A percentile compares a stretch with the other conserved stretches of the same genome.
Evolutionary conservation across 306 rosid species (phyloP).

Genomic region (Quercus berberidifolia): DNA sequence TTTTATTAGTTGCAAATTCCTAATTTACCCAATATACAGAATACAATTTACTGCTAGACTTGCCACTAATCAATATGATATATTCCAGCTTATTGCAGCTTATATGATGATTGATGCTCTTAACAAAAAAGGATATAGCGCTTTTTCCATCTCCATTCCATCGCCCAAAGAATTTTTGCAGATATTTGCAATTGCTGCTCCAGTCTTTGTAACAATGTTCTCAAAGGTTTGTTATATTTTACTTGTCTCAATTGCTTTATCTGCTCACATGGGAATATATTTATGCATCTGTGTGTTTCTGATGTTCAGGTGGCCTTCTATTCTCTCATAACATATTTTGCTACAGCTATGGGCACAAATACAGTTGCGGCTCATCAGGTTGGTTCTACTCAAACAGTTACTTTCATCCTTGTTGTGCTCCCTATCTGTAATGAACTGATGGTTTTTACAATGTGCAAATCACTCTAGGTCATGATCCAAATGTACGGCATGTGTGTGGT

Average conservation of each 20-base stretch:
- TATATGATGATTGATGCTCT: slow-evolving; percentile 62
- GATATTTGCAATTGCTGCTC: slow-evolving; percentile 58
- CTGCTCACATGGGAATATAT: not conserved
- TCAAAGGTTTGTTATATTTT: slow-evolving; percentile 57
- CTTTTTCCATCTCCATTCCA: slow-evolving; percentile 51
- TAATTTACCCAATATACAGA: not conserved
- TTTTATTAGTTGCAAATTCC: not conserved
- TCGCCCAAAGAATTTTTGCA: slow-evolving; percentile 40
- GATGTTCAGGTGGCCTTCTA: slow-evolving; percentile 40
- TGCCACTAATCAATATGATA: not conserved
- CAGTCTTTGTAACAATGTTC: slow-evolving; percentile 60
- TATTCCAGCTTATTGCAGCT: slow-evolving; percentile 59
- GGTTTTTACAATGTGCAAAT: not conserved
- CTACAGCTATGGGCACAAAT: slow-evolving; percentile 34
- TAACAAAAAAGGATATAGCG: slow-evolving; percentile 58
- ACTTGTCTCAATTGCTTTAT: not conserved
- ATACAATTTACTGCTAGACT: not conserved
- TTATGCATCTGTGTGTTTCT: not conserved
- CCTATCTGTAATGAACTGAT: not conserved
- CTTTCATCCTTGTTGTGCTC: not conserved
- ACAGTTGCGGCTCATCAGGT: slow-evolving; percentile 45
- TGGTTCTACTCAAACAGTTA: slow-evolving; percentile 12
- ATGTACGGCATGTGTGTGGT: slow-evolving; percentile 33
- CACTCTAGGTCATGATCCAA: slow-evolving; percentile 39
- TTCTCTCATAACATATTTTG: slow-evolving; percentile 39